phyloP scores from a whole-genome alignment of 2,329 filamentous ascomycete genomes.

The Rutstroemia sydowiana region DNA sequence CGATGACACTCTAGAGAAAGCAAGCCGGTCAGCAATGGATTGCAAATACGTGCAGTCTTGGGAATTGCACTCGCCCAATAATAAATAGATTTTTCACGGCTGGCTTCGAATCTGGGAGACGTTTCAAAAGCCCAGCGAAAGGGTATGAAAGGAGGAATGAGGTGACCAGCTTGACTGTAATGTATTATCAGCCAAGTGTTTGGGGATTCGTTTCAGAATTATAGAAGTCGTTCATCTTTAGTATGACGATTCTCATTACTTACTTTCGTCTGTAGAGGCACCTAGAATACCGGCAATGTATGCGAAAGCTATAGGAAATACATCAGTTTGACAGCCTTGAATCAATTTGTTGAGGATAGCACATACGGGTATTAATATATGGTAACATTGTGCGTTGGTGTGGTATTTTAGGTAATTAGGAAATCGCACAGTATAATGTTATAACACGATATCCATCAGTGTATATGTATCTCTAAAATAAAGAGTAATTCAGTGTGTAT shows the following conservation, averaged over 20 bases:
- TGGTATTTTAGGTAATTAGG: not conserved
- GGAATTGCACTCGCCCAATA: conserved; percentile 51
- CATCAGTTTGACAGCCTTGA: conserved; percentile 19
- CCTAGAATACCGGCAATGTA: conserved; percentile 50
- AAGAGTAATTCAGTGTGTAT: not conserved
- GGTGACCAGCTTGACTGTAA: conserved; percentile 83
- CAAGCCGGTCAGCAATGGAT: conserved; percentile 10
- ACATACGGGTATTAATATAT: conserved; percentile 53
- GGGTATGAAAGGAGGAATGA: conserved; percentile 91
- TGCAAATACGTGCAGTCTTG: not conserved
- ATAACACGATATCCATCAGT: conserved; percentile 17
- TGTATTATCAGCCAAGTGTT: conserved; percentile 5
- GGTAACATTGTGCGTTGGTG: conserved; percentile 45
- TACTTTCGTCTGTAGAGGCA: conserved; percentile 58
- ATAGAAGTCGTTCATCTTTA: no score
- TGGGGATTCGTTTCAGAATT: not conserved
- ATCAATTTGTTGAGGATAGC: conserved; percentile 1
- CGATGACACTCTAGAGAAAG: conserved; percentile 53
- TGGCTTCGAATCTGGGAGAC: conserved; percentile 78
- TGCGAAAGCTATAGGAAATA: conserved; percentile 45
- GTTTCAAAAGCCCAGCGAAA: conserved; percentile 78
- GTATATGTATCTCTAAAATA: not conserved
- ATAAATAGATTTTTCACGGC: conserved; percentile 84
- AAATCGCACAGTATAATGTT: not conserved
- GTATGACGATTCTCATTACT: conserved; percentile 18